phyloP scores from a whole-genome alignment of 441 rosid genomes.

The Croton laevigatus region DNA sequence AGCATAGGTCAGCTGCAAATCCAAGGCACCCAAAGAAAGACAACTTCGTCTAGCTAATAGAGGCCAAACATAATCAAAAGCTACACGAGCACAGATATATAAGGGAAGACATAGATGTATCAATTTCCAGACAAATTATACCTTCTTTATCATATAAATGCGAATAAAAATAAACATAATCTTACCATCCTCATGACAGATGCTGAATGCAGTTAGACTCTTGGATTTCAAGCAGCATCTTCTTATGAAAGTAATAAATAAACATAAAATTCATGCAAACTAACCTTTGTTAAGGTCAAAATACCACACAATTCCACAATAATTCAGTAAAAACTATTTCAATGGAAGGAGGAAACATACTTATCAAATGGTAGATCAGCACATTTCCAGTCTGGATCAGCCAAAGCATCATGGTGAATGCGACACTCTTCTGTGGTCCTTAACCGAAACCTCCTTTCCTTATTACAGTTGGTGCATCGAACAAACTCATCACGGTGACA shows the following conservation, averaged over 20 bases:
- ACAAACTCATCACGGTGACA: constrained; percentile 95
- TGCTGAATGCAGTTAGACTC: neutral
- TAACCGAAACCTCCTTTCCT: constrained; percentile 88
- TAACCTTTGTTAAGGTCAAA: neutral
- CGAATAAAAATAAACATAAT: neutral
- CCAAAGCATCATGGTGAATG: constrained; percentile 91
- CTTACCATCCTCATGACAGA: neutral
- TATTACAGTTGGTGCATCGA: constrained; percentile 67
- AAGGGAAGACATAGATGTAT: too few species aligned
- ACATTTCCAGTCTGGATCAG: constrained; percentile 89
- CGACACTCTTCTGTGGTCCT: constrained; percentile 92
- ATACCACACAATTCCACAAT: neutral
- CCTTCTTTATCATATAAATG: neutral
- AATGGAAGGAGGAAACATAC: constrained; percentile 38
- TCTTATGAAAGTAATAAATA: neutral
- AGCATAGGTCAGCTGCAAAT: neutral
- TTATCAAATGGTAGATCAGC: constrained; percentile 84
- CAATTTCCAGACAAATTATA: neutral
- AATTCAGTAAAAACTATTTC: neutral
- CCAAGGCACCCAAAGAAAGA: neutral
- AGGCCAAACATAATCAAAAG: too few species aligned
- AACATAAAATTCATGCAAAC: neutral
- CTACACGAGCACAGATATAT: too few species aligned
- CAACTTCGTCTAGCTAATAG: neutral
- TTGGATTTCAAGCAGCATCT: neutral